Base-by-base conservation (phyloP, 805 yeast species). In the Cephaloascus albidus region DNA sequence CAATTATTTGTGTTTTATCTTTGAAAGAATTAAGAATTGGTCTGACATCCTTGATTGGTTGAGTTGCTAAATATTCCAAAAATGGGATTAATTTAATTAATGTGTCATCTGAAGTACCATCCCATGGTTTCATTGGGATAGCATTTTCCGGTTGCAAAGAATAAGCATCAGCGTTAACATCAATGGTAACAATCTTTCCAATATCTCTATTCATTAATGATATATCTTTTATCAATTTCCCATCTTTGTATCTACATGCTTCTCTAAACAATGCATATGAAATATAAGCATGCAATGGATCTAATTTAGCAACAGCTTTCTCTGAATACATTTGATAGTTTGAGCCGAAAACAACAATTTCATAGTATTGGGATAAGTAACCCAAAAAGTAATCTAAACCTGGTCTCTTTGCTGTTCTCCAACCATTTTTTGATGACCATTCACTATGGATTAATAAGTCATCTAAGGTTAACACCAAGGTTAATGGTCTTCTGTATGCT, bases 341-440 rank as follows among this genome's bases (percentile, higher is more conserved):
- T 44, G 88, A 79, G 27, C 90, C 78, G 58, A 93, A 93, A 36
- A 94, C 66, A 39, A 93, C 97, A 57, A 93, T 81, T 67, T 93
- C 99, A 63, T 90, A 93, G 69, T 88, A 90, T 65, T 86, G 95
- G 5, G 96, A 85, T 51, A 93, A 69, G 63, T 93, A 93, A 20
- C 95, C 96, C 57, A 93, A 68, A 65, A 93, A 93, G 69, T 93
- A 93, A 61, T 94, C 98, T 44, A 87, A 80, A 45, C 98, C 99
- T 27, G 98, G 97, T 68, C 99, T 86, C 71, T 93, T 93, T 23
- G 96, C 97, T 14, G 97, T 90, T 66, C 93, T 81, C 99, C 99
- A 93, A 40, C 98, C 98, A 56, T 78, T 72, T 60, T 85, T 78
- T 49, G 86, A 77, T 41, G 85, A 76, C 98, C 98, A 93, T 45